A percentile compares a stretch with the other conserved stretches of the same genome.
Evolutionary conservation across 768 basidiomycete genomes (phyloP).

Genomic region (Lactarius pseudohatsudake): DNA sequence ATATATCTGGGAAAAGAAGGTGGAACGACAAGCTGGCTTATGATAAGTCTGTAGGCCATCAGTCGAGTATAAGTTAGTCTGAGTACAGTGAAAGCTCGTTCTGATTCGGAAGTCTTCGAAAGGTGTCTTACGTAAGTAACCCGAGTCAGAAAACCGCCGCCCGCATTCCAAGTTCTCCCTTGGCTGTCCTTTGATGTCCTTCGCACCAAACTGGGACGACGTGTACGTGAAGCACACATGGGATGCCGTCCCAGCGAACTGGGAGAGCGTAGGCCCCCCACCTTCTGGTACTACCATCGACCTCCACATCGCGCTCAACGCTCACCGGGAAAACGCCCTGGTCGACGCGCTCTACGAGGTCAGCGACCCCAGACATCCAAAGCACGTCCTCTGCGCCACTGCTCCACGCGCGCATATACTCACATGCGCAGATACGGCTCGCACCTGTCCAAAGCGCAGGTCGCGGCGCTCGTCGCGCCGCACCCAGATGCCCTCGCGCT

Average conservation of each 20-base stretch:
- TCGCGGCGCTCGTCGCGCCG: constrained; percentile 54
- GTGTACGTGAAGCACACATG: constrained; percentile 24
- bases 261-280: constrained; percentile 16
- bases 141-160: too few relatives aligned
- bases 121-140: too few relatives aligned
- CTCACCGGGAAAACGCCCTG: constrained; percentile 21
- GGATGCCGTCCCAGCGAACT: constrained; percentile 14
- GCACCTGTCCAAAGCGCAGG: constrained; percentile 59
- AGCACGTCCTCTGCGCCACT: constrained; percentile 3
- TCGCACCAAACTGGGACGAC: constrained; percentile 19
- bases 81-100: too few relatives aligned
- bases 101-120: too few relatives aligned
- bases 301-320: constrained; percentile 23
- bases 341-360: constrained; percentile 26
- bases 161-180: too few relatives aligned
- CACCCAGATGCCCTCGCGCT: constrained; percentile 50
- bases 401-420: neutral
- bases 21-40: too few relatives aligned
- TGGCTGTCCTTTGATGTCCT: constrained; percentile 7
- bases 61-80: too few relatives aligned
- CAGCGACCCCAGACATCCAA: constrained; percentile 21
- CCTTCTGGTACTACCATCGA: constrained; percentile 24
- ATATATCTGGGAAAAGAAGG: too few relatives aligned
- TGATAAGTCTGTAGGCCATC: too few relatives aligned
- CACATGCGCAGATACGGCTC: constrained; percentile 48